Evolutionary conservation across 1,284 basidiomycete species (phyloP).

Genomic region (Cystobasidium slooffiae): DNA sequence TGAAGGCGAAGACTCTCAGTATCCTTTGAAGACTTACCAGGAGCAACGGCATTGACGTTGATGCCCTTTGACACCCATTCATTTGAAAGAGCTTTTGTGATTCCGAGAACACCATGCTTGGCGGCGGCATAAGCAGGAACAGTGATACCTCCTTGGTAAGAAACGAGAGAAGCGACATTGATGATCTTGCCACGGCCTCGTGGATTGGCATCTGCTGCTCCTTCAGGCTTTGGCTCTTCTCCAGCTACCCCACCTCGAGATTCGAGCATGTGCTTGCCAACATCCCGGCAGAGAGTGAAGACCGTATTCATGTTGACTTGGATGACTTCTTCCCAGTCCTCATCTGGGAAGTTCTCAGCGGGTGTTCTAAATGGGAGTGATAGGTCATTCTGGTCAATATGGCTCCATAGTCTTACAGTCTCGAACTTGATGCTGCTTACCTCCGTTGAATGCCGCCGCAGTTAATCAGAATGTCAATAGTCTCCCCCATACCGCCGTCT

Average conservation of each 20-base stretch:
- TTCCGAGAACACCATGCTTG: conserved; percentile 51
- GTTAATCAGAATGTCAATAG: conserved; percentile 86
- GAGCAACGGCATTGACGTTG: conserved; percentile 86
- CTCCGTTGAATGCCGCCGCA: conserved; percentile 88
- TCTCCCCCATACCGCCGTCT: conserved; percentile 65
- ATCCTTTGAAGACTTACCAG: conserved; percentile 54
- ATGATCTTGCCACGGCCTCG: conserved; percentile 74
- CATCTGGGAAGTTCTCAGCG: conserved; percentile 77
- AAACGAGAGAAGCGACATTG: conserved; percentile 76
- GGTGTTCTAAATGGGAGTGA: conserved; percentile 64
- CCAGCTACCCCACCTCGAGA: conserved; percentile 55
- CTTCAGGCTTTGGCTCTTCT: conserved; percentile 44
- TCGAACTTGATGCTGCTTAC: conserved; percentile 14
- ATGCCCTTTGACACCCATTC: conserved; percentile 73
- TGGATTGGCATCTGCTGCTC: conserved; percentile 55
- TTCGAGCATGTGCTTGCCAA: conserved; percentile 74
- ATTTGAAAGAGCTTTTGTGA: conserved; percentile 61
- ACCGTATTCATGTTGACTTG: conserved; percentile 76
- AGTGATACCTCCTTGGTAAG: conserved; percentile 77
- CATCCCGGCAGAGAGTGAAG: conserved; percentile 75
- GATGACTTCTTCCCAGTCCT: conserved; percentile 77
- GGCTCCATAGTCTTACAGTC: no score
- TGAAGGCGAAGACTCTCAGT: not conserved
- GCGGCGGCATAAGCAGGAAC: conserved; percentile 91
- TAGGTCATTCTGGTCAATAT: not conserved